phyloP scores from a whole-genome alignment of 1,284 basidiomycete species.

The Anthracocystis panici-leucophaei region DNA sequence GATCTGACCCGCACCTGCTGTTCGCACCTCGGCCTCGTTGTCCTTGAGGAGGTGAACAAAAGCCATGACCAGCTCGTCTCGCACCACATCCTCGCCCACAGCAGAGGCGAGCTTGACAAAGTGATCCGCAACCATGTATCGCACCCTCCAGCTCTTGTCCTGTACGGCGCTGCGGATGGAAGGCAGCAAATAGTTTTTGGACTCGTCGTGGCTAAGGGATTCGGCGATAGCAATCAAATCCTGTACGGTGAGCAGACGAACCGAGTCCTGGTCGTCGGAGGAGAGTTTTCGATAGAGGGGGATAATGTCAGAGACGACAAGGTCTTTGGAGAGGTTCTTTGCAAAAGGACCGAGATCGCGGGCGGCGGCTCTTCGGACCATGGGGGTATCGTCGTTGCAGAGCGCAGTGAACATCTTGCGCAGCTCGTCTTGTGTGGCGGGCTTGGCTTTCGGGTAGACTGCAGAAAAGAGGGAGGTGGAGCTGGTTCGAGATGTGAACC shows the following conservation, averaged over 20 bases:
- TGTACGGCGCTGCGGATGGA: constrained; percentile 82
- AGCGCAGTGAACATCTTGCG: constrained; percentile 86
- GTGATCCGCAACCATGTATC: constrained; percentile 98
- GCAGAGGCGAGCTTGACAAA: constrained; percentile 95
- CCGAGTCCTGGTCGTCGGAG: constrained; percentile 97
- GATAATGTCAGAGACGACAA: constrained; percentile 82
- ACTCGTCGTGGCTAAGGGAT: constrained; percentile 84
- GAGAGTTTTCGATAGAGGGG: constrained; percentile 95
- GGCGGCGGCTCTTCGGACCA: constrained; percentile 96
- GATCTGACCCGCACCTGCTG: constrained; percentile 94
- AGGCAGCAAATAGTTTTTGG: constrained; percentile 89
- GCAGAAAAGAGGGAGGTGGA: constrained; percentile 93
- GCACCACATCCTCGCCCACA: constrained; percentile 88
- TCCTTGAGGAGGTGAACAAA: constrained; percentile 96
- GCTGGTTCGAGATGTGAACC: constrained; percentile 99
- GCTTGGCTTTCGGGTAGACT: constrained; percentile 77
- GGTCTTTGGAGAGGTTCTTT: constrained; percentile 68
- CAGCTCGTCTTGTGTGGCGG: constrained; percentile 84
- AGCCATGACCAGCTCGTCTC: constrained; percentile 92
- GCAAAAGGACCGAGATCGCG: constrained; percentile 82
- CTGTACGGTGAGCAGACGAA: constrained; percentile 93
- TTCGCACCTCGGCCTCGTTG: constrained; percentile 98
- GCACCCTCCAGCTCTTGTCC: constrained; percentile 98
- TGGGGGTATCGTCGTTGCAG: constrained; percentile 95
- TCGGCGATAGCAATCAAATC: constrained; percentile 93